Evolutionary conservation across 495 filamentous ascomycete species (phyloP), one percentile per base, ranked within the genome.

Genomic region (Podospora comata): DNA sequence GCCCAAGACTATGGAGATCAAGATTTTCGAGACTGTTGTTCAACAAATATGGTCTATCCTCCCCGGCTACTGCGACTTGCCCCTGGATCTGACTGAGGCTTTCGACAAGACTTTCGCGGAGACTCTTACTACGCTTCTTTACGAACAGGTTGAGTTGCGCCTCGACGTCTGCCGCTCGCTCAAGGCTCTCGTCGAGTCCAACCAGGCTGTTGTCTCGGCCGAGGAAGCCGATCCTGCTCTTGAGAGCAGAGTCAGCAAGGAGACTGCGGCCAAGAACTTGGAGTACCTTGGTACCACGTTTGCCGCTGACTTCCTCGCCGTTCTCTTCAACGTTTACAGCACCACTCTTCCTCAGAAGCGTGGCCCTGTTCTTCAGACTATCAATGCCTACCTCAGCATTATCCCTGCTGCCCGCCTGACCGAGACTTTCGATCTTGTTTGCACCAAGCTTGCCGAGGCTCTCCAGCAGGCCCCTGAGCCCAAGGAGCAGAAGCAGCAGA

Each of bases 261-360:
- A 78, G 39, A 82, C 86, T 44, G 95, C 95, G 0, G 78, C 86
- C 74, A 86, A 88, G 77, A 96, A 97, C 74, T 78, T 98, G 54
- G 82, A 86, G 26, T 90, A 96, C 76, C 83, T 99, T 11, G 87
- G 91, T 4, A 75, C 77, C 6, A 77, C 77, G 4, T 93, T 96
- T 76, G 85, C 94, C 7, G 88, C 90, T 62, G 97, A 99, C 69
- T 76, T 98, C 71, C 85, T 99, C 30, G 93, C 95, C 2, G 95
- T 98, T 2, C 83, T 99, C 55, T 98, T 98, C 84, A 99, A 99
- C 75, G 94, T 98, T 28, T 99, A 98, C 80, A 96, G 90, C 74
- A 89, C 96, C 75, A 98, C 96, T 1, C 83, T 98, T 23, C 95
- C 96, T 1, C 93, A 97, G 75, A 92, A 92, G 75, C 85, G 95